These are phyloP conservation scores for Paecilomyces niveus DNA, from an alignment of 2,329 filamentous ascomycete genomes.

Conservation along the genomic window DNA sequence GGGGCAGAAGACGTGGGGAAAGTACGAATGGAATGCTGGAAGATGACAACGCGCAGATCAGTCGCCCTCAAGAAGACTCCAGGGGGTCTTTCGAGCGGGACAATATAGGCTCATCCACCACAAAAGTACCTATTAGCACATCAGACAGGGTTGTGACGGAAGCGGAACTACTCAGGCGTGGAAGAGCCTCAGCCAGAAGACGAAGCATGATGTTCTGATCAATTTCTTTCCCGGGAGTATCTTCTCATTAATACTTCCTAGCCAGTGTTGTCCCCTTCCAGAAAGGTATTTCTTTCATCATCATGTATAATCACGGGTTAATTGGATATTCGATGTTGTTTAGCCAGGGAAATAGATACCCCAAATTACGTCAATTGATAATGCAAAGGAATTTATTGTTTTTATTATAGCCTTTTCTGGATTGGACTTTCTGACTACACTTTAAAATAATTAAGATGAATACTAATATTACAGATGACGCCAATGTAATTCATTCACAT, in stretches of 20 bases:
- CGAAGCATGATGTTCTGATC: constrained; percentile 34
- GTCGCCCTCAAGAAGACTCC: not conserved
- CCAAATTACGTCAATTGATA: constrained; percentile 4
- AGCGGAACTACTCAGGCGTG: constrained; percentile 14
- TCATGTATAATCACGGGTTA: not conserved
- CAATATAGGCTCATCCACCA: not conserved
- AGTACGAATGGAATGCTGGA: not conserved
- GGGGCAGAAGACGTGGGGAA: not conserved
- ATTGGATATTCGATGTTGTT: constrained; percentile 2
- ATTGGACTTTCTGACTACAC: not conserved
- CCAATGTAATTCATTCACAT: not conserved
- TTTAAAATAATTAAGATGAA: not conserved
- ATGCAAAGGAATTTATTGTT: not conserved
- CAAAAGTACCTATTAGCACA: not conserved
- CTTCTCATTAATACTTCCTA: not conserved
- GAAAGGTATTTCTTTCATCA: constrained; percentile 1
- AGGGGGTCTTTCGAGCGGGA: not conserved
- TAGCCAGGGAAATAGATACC: constrained; percentile 18
- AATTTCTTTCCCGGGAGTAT: not conserved
- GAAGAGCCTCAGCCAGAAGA: constrained; percentile 26
- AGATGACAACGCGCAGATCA: not conserved
- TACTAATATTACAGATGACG: not conserved
- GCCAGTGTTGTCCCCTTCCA: not conserved
- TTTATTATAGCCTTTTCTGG: not conserved
- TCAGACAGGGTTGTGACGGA: constrained; percentile 5